phyloP scores from a whole-genome alignment of 2,329 filamentous ascomycete genomes.

The Pseudogymnoascus pannorum region DNA sequence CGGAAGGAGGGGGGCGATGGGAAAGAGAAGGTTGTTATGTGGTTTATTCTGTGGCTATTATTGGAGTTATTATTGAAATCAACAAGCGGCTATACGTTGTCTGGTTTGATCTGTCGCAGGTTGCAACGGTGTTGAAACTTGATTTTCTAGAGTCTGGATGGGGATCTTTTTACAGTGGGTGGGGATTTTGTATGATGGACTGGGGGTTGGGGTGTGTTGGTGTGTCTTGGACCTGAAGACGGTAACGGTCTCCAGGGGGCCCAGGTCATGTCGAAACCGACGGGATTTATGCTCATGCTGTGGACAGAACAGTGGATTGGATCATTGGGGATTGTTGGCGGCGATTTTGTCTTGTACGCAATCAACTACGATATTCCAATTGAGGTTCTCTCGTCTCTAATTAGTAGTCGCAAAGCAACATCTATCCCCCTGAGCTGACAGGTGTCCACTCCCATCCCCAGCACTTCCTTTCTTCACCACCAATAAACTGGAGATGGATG shows the following conservation, averaged over 20 bases:
- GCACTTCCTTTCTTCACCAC: too few species aligned
- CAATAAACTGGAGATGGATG: not conserved
- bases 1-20: not conserved
- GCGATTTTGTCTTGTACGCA: not conserved
- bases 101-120: not conserved
- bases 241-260: not conserved
- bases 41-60: not conserved
- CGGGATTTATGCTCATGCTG: not conserved
- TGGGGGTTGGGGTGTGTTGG: not conserved
- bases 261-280: not conserved
- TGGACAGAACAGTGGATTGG: not conserved
- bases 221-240: too few species aligned
- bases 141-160: not conserved
- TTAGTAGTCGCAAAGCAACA: not conserved
- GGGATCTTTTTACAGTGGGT: too few species aligned
- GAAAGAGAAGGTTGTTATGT: not conserved
- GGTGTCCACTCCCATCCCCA: not conserved
- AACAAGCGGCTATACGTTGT: too few species aligned
- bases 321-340: not conserved
- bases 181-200: too few species aligned
- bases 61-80: not conserved
- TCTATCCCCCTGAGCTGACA: not conserved
- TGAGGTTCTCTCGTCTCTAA: not conserved
- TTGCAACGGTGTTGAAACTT: not conserved
- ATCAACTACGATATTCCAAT: not conserved